Evolutionary conservation across 140 eudicot species (phyloP), one percentile per base, ranked within the genome.

Genomic region (Cichorium intybus): DNA sequence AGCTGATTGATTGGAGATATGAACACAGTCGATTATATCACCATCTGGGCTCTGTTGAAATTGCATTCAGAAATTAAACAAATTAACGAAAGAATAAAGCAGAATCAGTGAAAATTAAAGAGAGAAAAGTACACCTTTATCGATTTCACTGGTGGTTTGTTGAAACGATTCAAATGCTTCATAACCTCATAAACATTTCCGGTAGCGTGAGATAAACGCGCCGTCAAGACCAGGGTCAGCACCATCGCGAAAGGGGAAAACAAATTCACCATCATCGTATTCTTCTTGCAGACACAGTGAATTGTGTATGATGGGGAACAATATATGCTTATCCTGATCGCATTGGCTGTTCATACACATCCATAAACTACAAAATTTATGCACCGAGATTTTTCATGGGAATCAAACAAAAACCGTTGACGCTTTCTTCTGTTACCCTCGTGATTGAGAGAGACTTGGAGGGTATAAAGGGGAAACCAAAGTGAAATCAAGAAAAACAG

Each of bases 31-130:
- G 11, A 92, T 92, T 47, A 75, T 70, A 75, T 92, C 98, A 26
- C 98, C 98, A 62, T 92, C 96, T 56, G 93, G 95, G 61, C 98
- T 92, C 98, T 92, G 80, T 18, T 34, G 8, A 34, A 68, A n/a
- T n/a, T 18, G 62, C 66, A 66, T 17, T 52, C 23, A 53, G n/a
- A 64, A 64, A 54, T 55, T 56, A 28, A 24, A 43, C 10, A 24
- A 26, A 56, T 43, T 26, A 16, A 46, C 11, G 15, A 33, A 22
- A 23, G 55, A 16, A 35, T 15, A 41, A 0, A 41, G 53, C 9
- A 29, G 56, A 55, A 1, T 43, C 49, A 15, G 20, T 31, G 27
- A 8, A 28, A 54, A 53, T 14, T 11, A 26, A 63, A 22, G 35
- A 37, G 18, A 31, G 41, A 52, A 7, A 3, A 26, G 7, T 3